Conservation (phyloP, 345 rosid genomes). For the Nephelium lappaceum region DNA sequence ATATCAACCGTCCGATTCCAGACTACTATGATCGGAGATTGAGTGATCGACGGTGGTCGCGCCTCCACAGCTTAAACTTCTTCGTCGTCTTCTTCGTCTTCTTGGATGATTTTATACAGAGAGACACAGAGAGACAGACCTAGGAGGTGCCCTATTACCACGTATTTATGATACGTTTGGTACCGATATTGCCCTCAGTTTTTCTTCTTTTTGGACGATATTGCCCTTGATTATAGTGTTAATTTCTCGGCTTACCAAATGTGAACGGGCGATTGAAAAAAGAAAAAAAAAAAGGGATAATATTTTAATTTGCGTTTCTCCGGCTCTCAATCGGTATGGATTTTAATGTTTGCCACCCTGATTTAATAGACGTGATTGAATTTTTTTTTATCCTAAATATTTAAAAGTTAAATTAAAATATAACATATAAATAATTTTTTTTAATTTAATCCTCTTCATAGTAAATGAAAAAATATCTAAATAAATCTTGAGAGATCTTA, state of each 20-base stretch:
- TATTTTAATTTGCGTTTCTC: neutral
- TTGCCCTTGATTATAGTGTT: neutral
- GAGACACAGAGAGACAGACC: constrained; percentile 20
- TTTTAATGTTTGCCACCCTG: no score
- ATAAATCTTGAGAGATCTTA: no score
- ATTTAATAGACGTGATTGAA: no score
- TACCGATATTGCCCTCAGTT: constrained; percentile 30
- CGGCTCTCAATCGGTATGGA: constrained; percentile 10
- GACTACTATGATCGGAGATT: constrained; percentile 15
- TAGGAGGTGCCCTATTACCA: constrained; percentile 33
- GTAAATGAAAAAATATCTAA: no score
- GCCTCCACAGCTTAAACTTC: constrained; percentile 13
- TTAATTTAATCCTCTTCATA: no score
- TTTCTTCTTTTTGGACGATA: neutral
- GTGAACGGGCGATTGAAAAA: neutral
- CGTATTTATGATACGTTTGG: constrained; percentile 28
- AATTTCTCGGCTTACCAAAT: neutral
- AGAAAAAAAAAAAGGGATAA: neutral
- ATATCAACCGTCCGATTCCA: constrained; percentile 18
- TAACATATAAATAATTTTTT: no score
- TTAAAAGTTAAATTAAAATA: no score
- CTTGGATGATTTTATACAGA: constrained; percentile 17
- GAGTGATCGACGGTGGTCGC: constrained; percentile 7
- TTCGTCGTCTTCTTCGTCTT: constrained; percentile 11
- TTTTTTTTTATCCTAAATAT: no score